Evolutionary conservation across 768 basidiomycete genomes (phyloP), one percentile per base, ranked within the genome.

Genomic region (Lactarius psammicola): DNA sequence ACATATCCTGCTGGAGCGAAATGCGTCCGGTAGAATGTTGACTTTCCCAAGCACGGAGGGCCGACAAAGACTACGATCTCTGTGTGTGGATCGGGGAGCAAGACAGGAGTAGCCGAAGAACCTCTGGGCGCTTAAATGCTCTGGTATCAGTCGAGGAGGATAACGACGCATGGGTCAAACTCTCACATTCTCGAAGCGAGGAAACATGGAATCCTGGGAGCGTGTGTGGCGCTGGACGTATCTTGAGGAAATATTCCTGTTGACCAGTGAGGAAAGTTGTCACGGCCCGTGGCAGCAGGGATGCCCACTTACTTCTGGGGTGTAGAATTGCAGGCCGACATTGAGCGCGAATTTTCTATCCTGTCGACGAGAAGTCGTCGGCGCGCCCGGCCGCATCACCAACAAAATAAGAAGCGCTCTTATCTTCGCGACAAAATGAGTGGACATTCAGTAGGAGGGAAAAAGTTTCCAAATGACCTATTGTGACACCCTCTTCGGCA

Each of bases 301-400:
- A 51, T 44, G 20, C n/a, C 7, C 7, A 57, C 76, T 30, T 67
- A 92, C 93, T 80, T 97, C 95, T 20, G 95, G 95, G 0, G 94
- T 95, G 57, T 81, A 80, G 73, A 96, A 97, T 11, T 78, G 78
- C 2, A 97, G 73, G 0, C 80, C 88, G 9, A 88, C 73, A 69
- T 95, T 96, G 3, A 87, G 74, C 0, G 95, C 93, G 81, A 88
- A 92, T 76, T 95, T 93, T 53, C 89, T 82, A 75, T 97, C 95
- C 0, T n/a, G 89, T 90, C 66, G 87, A 86, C 8, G 89, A 83
- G 73, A 90, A 92, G 76, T 97, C 95, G 31, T 76, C 75, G 54
- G 80, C 77, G 42, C 95, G 85, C 13, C 94, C 95, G 13, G 94
- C 95, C 1, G 93, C 94, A 71, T 97, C 95, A 3, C 95, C 95